Base-by-base conservation (phyloP, 805 yeast genomes). In the Metschnikowia kunwiensis region DNA sequence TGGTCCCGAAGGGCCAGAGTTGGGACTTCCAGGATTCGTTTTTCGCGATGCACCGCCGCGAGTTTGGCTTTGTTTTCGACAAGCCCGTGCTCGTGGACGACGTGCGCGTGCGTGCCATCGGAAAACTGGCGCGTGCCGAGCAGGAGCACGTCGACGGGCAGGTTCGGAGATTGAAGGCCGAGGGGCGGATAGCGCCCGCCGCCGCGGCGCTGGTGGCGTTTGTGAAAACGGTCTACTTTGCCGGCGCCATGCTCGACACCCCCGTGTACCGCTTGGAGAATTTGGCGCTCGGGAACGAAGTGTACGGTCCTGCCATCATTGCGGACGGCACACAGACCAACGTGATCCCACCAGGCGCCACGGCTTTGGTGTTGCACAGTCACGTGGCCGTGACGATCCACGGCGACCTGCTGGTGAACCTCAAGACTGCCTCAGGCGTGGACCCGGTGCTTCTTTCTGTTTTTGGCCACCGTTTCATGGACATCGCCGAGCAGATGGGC, bases 401-500 rank as follows among this genome's bases (percentile, higher is more conserved):
- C 24, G 24, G 24, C 5, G 11, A 21, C n/a, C n/a, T 3, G 11
- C 9, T 2, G 21, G 25, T 10, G 2, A 17, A 8, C 6, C 17
- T 11, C 10, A 26, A 24, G 7, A 7, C 13, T 7, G 20, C n/a
- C n/a, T n/a, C n/a, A n/a, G n/a, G n/a, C 4, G 31, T 42, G n/a
- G 53, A 49, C 18, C 54, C 54, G 2, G 49, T 50, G 19, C 45
- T 38, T 5, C 49, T 48, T n/a, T 42, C 50, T 9, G 40, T 50
- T 18, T 50, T 50, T 27, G 51, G 54, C 24, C 54, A 50, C 36
- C 32, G 54, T 22, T 50, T 50, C 41, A 50, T 50, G 54, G 50
- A 46, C 24, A 45, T 49, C 11, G 52, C 54, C 19, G 61, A 56
- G 42, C 74, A 68, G 47, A 68, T 68, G 74, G 74, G 74, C 4